These are phyloP conservation scores for Sutorius eximius DNA, from an alignment of 1,284 basidiomycete species.

Conservation along the genomic window DNA sequence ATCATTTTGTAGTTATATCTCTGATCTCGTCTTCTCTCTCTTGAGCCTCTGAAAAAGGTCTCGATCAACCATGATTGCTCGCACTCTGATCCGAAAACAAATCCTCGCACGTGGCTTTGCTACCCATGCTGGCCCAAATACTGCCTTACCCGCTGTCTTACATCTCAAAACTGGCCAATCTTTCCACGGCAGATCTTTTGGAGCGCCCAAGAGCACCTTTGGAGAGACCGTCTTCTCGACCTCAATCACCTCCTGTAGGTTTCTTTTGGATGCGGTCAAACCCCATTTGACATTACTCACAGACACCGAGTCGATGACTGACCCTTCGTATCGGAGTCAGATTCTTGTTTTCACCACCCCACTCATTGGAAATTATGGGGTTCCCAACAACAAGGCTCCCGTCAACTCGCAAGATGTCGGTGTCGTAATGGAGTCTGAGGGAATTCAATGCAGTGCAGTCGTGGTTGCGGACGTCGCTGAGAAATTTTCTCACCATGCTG, in stretches of 20 bases:
- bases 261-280: background rate
- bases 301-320: constrained; percentile 99
- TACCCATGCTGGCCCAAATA: constrained; percentile 55
- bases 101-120: constrained; percentile 60
- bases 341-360: constrained; percentile 98
- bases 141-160: constrained; percentile 73
- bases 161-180: constrained; percentile 94
- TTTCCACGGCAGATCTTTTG: constrained; percentile 89
- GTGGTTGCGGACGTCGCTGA: constrained; percentile 95
- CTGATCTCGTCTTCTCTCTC: constrained; percentile 82
- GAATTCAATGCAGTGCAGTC: constrained; percentile 90
- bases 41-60: constrained; percentile 51
- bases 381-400: constrained; percentile 80
- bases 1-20: constrained; percentile 63
- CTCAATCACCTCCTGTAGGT: constrained; percentile 93
- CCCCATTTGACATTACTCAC: constrained; percentile 15
- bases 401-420: constrained; percentile 82
- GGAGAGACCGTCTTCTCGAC: constrained; percentile 99
- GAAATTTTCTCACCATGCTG: constrained; percentile 92
- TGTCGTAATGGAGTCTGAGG: constrained; percentile 86
- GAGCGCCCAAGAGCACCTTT: constrained; percentile 83
- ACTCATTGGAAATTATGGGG: constrained; percentile 98
- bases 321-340: constrained; percentile 97
- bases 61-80: constrained; percentile 51
- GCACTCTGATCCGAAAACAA: constrained; percentile 50